Base-by-base conservation (phyloP, 2,329 filamentous ascomycete species). In the Chlorencoelia australis region DNA sequence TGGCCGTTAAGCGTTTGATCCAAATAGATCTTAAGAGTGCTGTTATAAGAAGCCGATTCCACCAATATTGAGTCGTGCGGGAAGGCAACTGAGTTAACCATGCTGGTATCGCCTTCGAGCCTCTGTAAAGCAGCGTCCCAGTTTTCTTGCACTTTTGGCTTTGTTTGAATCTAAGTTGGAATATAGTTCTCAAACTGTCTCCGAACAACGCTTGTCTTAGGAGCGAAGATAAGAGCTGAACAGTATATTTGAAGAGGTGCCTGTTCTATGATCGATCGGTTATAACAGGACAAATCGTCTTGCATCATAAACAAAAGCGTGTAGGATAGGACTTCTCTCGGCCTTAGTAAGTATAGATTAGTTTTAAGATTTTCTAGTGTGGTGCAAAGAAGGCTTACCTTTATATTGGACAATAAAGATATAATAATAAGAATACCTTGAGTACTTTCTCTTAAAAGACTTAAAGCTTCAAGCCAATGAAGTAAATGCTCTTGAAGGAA, bases 401-500 rank as follows among this genome's bases (percentile, higher is more conserved):
- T 13, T 11, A 37, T 16, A 13, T 17, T 11, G 4, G 14, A 37
- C n/a, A n/a, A 10, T 11, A 31, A 26, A 17, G n/a, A 18, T 16
- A 8, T 7, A 24, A 55, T 48, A 6, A 39, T 34, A 10, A n/a
- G 4, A 21, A 50, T 34, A 10, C 44, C 43, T 5, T 41, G 21
- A 16, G 44, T 30, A 16, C 47, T 21, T n/a, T 36, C 35, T 36
- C 38, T 38, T 11, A 51, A 24, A 7, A 52, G 13, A 18, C 53
- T 50, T 10, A 58, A 29, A 5, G 39, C 39, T 25, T 47, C 40
- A 35, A 47, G 40, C 45, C 40, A 47, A 30, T 66, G 49, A 3
- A 67, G 59, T 33, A 66, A 51, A 43, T 65, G 57, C 10, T 41
- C 7, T 9, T 49, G 40, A 4, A 67, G 45, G 41, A 67, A 67